Conservation (phyloP, 345 rosid species). For the Combretum micranthum region DNA sequence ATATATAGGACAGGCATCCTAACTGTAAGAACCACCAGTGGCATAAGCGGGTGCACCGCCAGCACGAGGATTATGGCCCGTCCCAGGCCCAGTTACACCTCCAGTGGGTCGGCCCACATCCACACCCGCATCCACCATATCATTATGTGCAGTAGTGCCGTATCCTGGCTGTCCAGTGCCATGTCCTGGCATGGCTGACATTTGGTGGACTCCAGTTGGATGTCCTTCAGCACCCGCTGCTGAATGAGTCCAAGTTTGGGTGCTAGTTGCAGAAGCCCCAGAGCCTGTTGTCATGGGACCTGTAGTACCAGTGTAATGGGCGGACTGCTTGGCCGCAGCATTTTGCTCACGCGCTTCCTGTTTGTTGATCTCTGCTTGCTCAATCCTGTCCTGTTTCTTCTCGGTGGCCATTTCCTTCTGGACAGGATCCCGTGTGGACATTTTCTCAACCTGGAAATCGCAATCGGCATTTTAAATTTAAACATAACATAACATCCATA, state of each 20-base stretch:
- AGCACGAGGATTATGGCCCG: slow-evolving; percentile 9
- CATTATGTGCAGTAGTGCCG: too few relatives aligned
- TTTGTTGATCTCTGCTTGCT: slow-evolving; percentile 44
- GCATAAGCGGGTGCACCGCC: slow-evolving; percentile 2
- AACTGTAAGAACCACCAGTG: not conserved
- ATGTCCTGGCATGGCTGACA: not conserved
- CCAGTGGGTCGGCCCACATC: slow-evolving; percentile 5
- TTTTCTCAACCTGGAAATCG: slow-evolving; percentile 36
- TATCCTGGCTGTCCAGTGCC: slow-evolving; percentile 4
- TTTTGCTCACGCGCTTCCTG: slow-evolving; percentile 43
- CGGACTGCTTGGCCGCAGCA: slow-evolving; percentile 27
- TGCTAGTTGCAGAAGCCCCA: slow-evolving; percentile 13
- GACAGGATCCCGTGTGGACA: slow-evolving; percentile 42
- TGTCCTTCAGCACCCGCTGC: slow-evolving; percentile 20
- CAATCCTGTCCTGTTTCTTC: slow-evolving; percentile 38
- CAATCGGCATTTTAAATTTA: not conserved
- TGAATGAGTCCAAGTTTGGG: slow-evolving; percentile 7
- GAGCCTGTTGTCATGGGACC: slow-evolving; percentile 14
- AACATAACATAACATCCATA: too few relatives aligned
- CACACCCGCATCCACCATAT: slow-evolving; percentile 3
- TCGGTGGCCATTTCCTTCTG: slow-evolving; percentile 53
- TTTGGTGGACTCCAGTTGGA: not conserved
- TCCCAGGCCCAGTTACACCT: not conserved
- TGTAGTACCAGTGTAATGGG: slow-evolving; percentile 7
- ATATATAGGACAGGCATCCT: not conserved